Evolutionary conservation across 495 filamentous ascomycete species (phyloP).

Genomic region (Filosporella fistucella): DNA sequence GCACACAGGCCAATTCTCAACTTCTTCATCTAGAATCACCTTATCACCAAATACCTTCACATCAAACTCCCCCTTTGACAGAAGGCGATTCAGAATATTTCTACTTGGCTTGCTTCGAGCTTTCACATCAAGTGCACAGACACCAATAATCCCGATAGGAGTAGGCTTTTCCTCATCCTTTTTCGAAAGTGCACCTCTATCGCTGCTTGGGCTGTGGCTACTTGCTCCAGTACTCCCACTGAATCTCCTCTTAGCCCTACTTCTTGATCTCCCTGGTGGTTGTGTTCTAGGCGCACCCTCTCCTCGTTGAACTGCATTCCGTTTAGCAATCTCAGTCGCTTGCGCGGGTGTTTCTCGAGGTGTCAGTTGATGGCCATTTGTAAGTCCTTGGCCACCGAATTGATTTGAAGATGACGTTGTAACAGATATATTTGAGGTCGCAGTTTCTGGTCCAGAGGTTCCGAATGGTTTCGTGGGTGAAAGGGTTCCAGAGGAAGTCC

Average conservation of each 20-base stretch:
- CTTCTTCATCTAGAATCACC: constrained; percentile 88
- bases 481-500: constrained; percentile 13
- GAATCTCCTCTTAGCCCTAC: constrained; percentile 66
- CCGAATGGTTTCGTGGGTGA: constrained; percentile 16
- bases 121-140: constrained; percentile 94
- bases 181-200: constrained; percentile 36
- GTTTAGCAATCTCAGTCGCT: constrained; percentile 31
- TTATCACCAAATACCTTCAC: constrained; percentile 98
- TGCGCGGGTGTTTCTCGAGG: constrained; percentile 32
- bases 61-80: constrained; percentile 88
- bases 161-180: constrained; percentile 50
- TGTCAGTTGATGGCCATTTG: constrained; percentile 37
- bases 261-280: constrained; percentile 51
- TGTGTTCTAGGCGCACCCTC: constrained; percentile 18
- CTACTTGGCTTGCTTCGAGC: constrained; percentile 93
- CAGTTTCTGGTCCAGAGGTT: constrained; percentile 43
- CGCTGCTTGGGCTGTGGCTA: constrained; percentile 61
- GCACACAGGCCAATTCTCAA: constrained; percentile 72
- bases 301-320: constrained; percentile 20
- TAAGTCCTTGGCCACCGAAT: constrained; percentile 19
- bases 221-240: constrained; percentile 74
- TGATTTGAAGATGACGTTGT: constrained; percentile 45
- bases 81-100: constrained; percentile 89
- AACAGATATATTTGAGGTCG: constrained; percentile 48
- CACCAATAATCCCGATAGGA: constrained; percentile 66